phyloP scores from a whole-genome alignment of 2,329 filamentous ascomycete genomes.

The Diaporthe sp. region DNA sequence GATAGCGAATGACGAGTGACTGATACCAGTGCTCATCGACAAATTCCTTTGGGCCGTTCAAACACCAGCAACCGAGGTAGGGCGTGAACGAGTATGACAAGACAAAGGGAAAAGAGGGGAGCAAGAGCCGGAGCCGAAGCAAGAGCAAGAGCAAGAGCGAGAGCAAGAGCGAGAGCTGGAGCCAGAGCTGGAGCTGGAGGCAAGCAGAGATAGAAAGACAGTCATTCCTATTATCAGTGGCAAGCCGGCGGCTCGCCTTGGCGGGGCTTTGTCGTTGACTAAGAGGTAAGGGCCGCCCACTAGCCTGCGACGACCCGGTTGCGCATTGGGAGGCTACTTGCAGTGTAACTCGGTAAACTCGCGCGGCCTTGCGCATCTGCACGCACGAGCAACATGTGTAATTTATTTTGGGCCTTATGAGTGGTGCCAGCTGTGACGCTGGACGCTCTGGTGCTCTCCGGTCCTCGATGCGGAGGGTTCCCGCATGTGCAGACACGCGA shows the following conservation, averaged over 20 bases:
- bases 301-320: slow-evolving; percentile 9
- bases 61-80: slow-evolving; percentile 1
- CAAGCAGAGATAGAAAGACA: neutral
- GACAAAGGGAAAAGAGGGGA: neutral
- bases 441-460: neutral
- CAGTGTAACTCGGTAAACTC: slow-evolving; percentile 17
- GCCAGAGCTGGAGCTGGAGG: too few relatives aligned
- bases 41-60: neutral
- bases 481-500: slow-evolving; percentile 2
- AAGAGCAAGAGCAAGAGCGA: neutral
- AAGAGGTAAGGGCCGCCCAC: slow-evolving; percentile 21
- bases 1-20: neutral
- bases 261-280: slow-evolving; percentile 23
- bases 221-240: slow-evolving; percentile 1
- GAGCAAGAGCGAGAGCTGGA: neutral
- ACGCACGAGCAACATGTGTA: slow-evolving; percentile 3
- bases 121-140: neutral
- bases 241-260: slow-evolving; percentile 1
- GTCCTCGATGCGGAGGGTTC: neutral
- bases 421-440: slow-evolving; percentile 28
- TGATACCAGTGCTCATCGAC: neutral
- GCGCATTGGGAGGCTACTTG: slow-evolving; percentile 7
- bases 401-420: slow-evolving; percentile 6
- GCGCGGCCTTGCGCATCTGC: too few relatives aligned
- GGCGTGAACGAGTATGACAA: neutral